These are phyloP conservation scores for Cornus suecica DNA, from an alignment of 148 eudicot genomes.

Conservation along the genomic window DNA sequence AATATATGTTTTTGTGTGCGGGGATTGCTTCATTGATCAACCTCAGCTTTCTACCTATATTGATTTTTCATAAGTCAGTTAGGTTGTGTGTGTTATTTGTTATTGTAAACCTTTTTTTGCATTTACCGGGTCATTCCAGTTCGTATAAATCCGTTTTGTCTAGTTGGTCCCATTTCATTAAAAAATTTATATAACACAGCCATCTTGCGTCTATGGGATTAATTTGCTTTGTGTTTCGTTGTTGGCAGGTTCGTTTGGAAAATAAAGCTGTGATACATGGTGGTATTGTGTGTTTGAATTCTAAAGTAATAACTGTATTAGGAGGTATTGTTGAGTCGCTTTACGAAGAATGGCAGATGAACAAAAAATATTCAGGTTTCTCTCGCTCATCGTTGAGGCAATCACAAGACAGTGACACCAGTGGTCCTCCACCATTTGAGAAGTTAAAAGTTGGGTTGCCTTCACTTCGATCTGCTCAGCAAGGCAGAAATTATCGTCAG, in stretches of 20 bases:
- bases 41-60: no score
- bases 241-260: constrained; percentile 62
- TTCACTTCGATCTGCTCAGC: constrained; percentile 30
- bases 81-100: background rate
- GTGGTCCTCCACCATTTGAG: constrained; percentile 84
- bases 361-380: constrained; percentile 76
- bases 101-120: background rate
- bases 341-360: constrained; percentile 92
- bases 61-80: no score
- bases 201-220: background rate
- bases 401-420: constrained; percentile 39
- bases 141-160: background rate
- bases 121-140: background rate
- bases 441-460: constrained; percentile 59
- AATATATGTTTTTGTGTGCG: background rate
- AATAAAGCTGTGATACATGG: constrained; percentile 51
- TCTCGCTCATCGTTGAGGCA: constrained; percentile 48
- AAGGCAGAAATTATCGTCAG: constrained; percentile 35
- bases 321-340: constrained; percentile 82
- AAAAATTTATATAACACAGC: background rate
- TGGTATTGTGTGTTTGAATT: constrained; percentile 73
- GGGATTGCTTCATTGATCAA: background rate
- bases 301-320: constrained; percentile 62
- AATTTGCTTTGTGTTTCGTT: constrained; percentile 7
- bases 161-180: background rate